Conservation (phyloP, 2,329 filamentous ascomycete genomes). For the Hysterium pulicare region DNA sequence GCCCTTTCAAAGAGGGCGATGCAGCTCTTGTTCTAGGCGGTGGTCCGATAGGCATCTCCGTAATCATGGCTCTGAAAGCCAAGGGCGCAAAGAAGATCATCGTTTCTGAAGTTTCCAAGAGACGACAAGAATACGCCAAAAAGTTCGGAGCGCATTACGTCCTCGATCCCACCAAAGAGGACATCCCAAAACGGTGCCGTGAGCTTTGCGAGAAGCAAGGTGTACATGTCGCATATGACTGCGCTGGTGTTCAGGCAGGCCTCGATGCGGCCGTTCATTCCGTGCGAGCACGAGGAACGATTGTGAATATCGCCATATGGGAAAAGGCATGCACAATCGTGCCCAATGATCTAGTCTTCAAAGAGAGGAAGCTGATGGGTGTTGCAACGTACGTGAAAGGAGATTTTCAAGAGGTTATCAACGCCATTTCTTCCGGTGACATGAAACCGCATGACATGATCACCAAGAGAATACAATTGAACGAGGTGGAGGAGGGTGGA, state of each 20-base stretch:
- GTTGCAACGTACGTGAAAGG: slow-evolving; percentile 52
- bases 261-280: slow-evolving; percentile 50
- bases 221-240: slow-evolving; percentile 52
- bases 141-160: slow-evolving; percentile 52
- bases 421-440: slow-evolving; percentile 45
- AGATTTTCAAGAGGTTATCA: slow-evolving; percentile 49
- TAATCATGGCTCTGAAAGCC: slow-evolving; percentile 47
- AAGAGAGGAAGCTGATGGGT: slow-evolving; percentile 52
- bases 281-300: slow-evolving; percentile 48
- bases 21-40: slow-evolving; percentile 50
- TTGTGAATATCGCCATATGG: slow-evolving; percentile 57
- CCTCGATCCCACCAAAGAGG: slow-evolving; percentile 50
- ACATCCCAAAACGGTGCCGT: slow-evolving; percentile 44
- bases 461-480: slow-evolving; percentile 46
- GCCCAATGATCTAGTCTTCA: slow-evolving; percentile 52
- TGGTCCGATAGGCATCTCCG: slow-evolving; percentile 52
- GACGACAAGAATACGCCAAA: slow-evolving; percentile 48
- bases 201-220: slow-evolving; percentile 45
- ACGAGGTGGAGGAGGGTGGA: slow-evolving; percentile 46
- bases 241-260: slow-evolving; percentile 51
- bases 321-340: slow-evolving; percentile 50
- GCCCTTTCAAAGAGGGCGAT: slow-evolving; percentile 47
- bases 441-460: slow-evolving; percentile 48
- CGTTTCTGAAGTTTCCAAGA: slow-evolving; percentile 49
- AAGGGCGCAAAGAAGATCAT: slow-evolving; percentile 49